Evolutionary conservation across 768 basidiomycete genomes (phyloP).

Genomic region (Trametes elegans): DNA sequence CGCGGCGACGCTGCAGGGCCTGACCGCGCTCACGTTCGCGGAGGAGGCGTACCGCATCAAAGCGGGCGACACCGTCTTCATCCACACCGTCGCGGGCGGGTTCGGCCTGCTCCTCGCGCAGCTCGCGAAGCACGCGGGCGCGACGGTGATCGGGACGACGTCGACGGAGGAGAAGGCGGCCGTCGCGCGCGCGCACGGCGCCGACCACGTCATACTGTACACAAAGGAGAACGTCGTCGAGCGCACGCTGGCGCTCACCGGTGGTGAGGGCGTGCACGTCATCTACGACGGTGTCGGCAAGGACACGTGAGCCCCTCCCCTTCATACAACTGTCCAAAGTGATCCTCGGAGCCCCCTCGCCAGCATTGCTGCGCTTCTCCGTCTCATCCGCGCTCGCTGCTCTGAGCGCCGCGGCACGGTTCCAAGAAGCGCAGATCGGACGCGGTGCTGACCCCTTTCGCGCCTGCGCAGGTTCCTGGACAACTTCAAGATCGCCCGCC

Average conservation of each 20-base stretch:
- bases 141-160: conserved; percentile 90
- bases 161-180: conserved; percentile 82
- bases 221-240: conserved; percentile 70
- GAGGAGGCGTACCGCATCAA: conserved; percentile 86
- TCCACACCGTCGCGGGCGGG: conserved; percentile 93
- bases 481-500: conserved; percentile 72
- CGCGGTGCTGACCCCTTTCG: neutral
- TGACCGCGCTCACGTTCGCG: conserved; percentile 76
- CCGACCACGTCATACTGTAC: conserved; percentile 86
- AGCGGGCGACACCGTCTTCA: conserved; percentile 73
- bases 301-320: conserved; percentile 65
- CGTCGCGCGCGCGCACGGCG: conserved; percentile 75
- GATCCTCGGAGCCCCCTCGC: neutral
- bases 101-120: conserved; percentile 72
- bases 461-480: conserved; percentile 58
- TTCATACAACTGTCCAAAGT: neutral
- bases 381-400: no score
- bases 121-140: conserved; percentile 70
- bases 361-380: neutral
- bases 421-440: neutral
- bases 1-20: conserved; percentile 66
- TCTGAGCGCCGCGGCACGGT: no score
- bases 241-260: conserved; percentile 71
- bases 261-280: conserved; percentile 79
- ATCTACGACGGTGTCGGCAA: conserved; percentile 97